phyloP scores from a whole-genome alignment of 1,139 yeast species.

The Arxiozyma bovina region DNA sequence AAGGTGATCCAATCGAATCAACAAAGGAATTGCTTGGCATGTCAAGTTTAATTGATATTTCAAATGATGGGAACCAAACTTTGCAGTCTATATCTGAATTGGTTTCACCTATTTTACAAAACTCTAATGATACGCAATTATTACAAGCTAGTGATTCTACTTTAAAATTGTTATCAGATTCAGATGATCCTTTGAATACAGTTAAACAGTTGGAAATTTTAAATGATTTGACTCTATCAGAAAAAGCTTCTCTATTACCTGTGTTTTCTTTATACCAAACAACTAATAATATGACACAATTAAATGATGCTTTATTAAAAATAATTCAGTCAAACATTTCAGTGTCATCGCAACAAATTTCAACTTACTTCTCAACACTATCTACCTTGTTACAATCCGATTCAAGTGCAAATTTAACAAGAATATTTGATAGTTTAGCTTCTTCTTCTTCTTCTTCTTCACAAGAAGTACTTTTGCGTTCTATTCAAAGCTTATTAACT shows the following conservation, averaged over 20 bases:
- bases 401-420: constrained; percentile 12
- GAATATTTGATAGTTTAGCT: constrained; percentile 7
- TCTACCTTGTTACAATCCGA: constrained; percentile 7
- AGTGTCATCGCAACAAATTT: constrained; percentile 19
- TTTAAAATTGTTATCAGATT: constrained; percentile 19
- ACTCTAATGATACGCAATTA: constrained; percentile 13
- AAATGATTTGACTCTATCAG: constrained; percentile 18
- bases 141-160: constrained; percentile 17
- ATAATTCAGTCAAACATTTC: constrained; percentile 18
- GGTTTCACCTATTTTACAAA: constrained; percentile 18
- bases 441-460: constrained; percentile 1
- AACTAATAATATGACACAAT: constrained; percentile 25
- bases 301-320: constrained; percentile 24
- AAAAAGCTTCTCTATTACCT: constrained; percentile 23
- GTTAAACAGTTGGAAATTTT: constrained; percentile 18
- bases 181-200: constrained; percentile 21
- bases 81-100: constrained; percentile 18
- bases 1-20: constrained; percentile 15
- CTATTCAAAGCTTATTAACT: constrained; percentile 13
- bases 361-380: constrained; percentile 18
- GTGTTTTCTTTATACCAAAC: constrained; percentile 20
- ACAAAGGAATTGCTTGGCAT: constrained; percentile 20
- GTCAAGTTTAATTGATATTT: constrained; percentile 18
- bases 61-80: constrained; percentile 21
- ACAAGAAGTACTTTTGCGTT: constrained; percentile 6